phyloP scores from a whole-genome alignment of 352 stramenopile genomes.

The Globisporangium middletonii region DNA sequence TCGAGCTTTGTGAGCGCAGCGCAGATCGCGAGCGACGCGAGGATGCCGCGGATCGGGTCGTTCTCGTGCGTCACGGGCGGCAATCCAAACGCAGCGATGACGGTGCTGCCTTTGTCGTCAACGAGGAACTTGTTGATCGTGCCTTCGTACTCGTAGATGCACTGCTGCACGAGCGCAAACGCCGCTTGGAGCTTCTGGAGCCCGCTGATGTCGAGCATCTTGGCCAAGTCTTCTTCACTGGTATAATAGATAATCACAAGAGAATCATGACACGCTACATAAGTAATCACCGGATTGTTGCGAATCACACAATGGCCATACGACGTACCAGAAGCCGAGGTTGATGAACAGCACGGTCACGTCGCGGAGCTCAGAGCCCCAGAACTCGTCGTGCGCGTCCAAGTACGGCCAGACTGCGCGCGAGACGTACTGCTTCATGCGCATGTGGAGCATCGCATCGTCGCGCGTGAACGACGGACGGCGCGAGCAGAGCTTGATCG shows the following conservation, averaged over 20 bases:
- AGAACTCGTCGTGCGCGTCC: constrained; percentile 90
- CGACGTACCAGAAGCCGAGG: constrained; percentile 79
- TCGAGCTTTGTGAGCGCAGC: constrained; percentile 52
- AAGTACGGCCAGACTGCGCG: constrained; percentile 90
- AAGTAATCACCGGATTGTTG: neutral
- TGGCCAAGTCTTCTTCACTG: constrained; percentile 69
- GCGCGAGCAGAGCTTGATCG: constrained; percentile 62
- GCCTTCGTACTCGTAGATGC: constrained; percentile 93
- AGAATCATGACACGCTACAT: neutral
- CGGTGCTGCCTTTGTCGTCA: constrained; percentile 92
- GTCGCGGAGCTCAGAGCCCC: constrained; percentile 88
- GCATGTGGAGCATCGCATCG: constrained; percentile 70
- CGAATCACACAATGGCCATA: neutral
- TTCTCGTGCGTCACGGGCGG: constrained; percentile 91
- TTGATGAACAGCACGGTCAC: constrained; percentile 94
- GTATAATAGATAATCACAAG: neutral
- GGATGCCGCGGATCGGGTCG: constrained; percentile 85
- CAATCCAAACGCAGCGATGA: constrained; percentile 91
- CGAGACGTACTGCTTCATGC: constrained; percentile 91
- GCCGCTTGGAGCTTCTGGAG: constrained; percentile 72
- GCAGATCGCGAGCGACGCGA: constrained; percentile 83
- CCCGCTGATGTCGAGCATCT: constrained; percentile 65
- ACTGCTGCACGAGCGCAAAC: constrained; percentile 82
- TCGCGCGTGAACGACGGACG: constrained; percentile 71
- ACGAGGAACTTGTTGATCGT: constrained; percentile 97